Base-by-base conservation (phyloP, 148 eudicot species). In the Amaranthus hypochondriacus region DNA sequence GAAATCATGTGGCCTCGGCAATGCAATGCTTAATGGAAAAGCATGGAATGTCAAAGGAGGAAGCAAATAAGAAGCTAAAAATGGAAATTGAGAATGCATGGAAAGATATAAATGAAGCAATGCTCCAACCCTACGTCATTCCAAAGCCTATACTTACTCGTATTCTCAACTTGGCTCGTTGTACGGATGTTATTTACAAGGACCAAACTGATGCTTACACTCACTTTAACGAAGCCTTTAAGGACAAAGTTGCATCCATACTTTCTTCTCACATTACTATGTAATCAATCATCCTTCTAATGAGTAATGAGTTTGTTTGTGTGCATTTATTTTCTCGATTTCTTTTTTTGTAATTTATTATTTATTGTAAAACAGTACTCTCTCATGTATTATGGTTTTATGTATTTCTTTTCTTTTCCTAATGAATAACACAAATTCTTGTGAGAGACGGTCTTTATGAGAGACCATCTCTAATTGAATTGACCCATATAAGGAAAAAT, bases 141-240 rank as follows among this genome's bases (percentile, higher is more conserved):
- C 39, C 39, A 28, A 28, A 28, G 39, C 39, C 39, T 28, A 28
- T 28, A 28, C 39, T 28, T 28, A 28, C 39, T 28, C 39, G 39
- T 28, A 2, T 83, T 47, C 56, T 83, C 9, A 88, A 90, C 69
- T 49, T 76, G 4, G 76, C 80, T 58, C 74, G 86, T 0, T 70
- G 79, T 4, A 79, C 82, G 0, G 50, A 85, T 73, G 78, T 85
- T 14, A 49, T 90, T 0, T 88, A 85, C 65, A 77, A 77, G 5
- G 84, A 75, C 7, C 9, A 39, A 3, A 81, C 65, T 67, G 96
- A 90, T 70, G 80, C 83, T 4, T 90, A 78, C 57, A 86, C 90
- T 1, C 39, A 59, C 9, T 77, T 75, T 39, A 74, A 68, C 46
- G 62, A 70, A 39, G 61, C 69, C 14, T 39, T 80, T 58, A 83